Percentiles rank a stretch among this genome's conserved stretches.
Evolutionary conservation across 192 early-diverging fungal genomes (phyloP).

Genomic region (Dissophora globulifera): DNA sequence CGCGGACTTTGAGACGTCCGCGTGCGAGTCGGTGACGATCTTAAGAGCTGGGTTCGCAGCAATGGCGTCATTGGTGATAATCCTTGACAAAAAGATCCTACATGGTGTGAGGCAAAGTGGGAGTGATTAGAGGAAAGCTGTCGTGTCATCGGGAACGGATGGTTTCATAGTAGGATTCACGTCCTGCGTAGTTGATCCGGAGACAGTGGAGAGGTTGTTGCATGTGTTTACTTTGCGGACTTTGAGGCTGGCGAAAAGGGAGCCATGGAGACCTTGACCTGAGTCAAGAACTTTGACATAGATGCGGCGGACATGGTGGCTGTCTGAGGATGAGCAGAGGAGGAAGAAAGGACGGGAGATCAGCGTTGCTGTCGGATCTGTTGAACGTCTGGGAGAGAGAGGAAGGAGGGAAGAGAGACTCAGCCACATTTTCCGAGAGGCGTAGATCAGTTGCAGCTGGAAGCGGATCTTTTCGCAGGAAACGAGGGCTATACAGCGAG

Average conservation of each 20-base stretch:
- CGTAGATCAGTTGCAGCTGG: not conserved
- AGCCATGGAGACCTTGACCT: constrained; percentile 64
- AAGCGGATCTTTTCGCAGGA: not conserved
- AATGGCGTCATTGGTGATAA: constrained; percentile 58
- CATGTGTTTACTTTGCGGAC: constrained; percentile 58
- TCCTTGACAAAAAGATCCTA: constrained; percentile 63
- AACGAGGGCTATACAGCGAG: no score
- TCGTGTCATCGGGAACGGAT: no score
- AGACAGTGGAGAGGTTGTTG: no score
- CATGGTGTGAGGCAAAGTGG: not conserved
- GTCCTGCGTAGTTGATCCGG: no score
- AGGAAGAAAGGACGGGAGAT: not conserved
- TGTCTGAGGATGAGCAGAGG: not conserved
- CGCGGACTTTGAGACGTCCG: constrained; percentile 55
- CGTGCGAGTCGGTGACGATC: constrained; percentile 57
- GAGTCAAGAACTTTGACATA: constrained; percentile 55
- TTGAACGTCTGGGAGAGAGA: not conserved
- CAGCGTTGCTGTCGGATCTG: not conserved
- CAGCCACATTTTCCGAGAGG: constrained; percentile 3
- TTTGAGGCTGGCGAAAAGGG: constrained; percentile 59
- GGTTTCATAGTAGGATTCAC: no score
- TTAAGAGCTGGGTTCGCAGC: constrained; percentile 60
- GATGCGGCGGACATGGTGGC: constrained; percentile 35
- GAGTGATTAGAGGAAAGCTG: no score
- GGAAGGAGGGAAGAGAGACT: not conserved